phyloP scores from a whole-genome alignment of 139 green algal species.

The Volvox africanus region DNA sequence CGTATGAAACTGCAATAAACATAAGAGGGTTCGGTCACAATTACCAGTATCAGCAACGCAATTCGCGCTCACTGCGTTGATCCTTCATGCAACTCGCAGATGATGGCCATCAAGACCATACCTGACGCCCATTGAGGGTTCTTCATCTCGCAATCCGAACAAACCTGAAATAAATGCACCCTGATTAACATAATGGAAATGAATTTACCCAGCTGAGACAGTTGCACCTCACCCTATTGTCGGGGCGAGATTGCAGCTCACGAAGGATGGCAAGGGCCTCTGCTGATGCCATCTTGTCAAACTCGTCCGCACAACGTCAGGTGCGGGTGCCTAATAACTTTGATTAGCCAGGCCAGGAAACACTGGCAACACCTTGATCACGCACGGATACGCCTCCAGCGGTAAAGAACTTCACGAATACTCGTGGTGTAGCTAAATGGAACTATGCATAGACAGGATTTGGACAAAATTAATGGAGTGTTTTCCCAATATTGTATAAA shows the following conservation, averaged over 20 bases:
- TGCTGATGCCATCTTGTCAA: conserved; percentile 81
- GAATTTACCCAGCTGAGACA: background rate
- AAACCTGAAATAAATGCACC: conserved; percentile 74
- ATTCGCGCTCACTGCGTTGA: background rate
- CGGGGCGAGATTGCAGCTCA: conserved; percentile 83
- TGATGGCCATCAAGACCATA: conserved; percentile 1
- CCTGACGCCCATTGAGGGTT: conserved; percentile 96
- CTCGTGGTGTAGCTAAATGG: too few relatives aligned
- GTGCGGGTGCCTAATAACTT: too few relatives aligned
- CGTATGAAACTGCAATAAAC: conserved; percentile 86
- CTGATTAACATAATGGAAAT: background rate
- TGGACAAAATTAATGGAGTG: too few relatives aligned
- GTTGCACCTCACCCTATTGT: conserved; percentile 86
- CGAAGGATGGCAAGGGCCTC: conserved; percentile 84
- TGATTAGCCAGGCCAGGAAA: too few relatives aligned
- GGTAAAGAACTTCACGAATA: too few relatives aligned
- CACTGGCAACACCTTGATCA: too few relatives aligned
- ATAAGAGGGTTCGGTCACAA: too few relatives aligned
- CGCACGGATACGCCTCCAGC: too few relatives aligned
- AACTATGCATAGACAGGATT: too few relatives aligned
- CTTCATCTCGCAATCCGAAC: conserved; percentile 94
- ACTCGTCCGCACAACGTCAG: background rate
- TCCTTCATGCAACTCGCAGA: too few relatives aligned
- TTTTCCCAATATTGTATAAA: too few relatives aligned
- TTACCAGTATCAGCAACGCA: too few relatives aligned